Evolutionary conservation across 306 rosid genomes (phyloP), one percentile per base, ranked within the genome.

Genomic region (Albizia julibrissin): DNA sequence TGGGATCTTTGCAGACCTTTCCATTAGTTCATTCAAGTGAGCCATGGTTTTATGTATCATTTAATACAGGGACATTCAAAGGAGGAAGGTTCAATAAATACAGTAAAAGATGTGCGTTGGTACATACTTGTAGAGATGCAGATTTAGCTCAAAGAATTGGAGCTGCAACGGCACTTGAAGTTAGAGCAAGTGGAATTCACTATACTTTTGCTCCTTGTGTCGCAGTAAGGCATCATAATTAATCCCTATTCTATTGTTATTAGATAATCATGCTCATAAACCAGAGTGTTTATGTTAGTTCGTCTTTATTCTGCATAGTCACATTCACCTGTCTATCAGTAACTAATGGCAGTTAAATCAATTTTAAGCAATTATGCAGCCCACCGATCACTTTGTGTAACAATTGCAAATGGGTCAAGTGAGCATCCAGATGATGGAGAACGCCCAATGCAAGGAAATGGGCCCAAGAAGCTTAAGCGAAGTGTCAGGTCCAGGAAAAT

Each of bases 1-100:
- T 90, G 52, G 98, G 98, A 86, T 95, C 98, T 90, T 80, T 91
- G 84, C 90, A 83, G 59, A 95, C 92, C 98, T 95, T 90, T 46
- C 65, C 79, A 34, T 58, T 24, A 84, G 76, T 47, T 69, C 73
- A 75, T 50, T 52, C 26, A 72, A 52, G 26, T 84, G 66, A 89
- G 74, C 26, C 26, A 16, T 16, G 54, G 46, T 82, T 69, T 84
- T 22, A 59, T 42, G 72, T 33, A 29, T 40, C 15, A 26, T 56
- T 61, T 44, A 64, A 70, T 72, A 78, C 39, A 15, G 16, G 18
- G 56, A 82, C 76, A 27, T 10, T 75, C 64, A 19, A 64, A 29
- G 73, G 52, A 49, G 3, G 27, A 29, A 13, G 29, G 46, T 49
- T 34, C 39, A 15, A 33, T 3, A 50, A 78, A 64, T 24, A 76